Evolutionary conservation across 2,329 filamentous ascomycete genomes (phyloP), one percentile per base, ranked within the genome.

Genomic region (Colletotrichum acutatum): DNA sequence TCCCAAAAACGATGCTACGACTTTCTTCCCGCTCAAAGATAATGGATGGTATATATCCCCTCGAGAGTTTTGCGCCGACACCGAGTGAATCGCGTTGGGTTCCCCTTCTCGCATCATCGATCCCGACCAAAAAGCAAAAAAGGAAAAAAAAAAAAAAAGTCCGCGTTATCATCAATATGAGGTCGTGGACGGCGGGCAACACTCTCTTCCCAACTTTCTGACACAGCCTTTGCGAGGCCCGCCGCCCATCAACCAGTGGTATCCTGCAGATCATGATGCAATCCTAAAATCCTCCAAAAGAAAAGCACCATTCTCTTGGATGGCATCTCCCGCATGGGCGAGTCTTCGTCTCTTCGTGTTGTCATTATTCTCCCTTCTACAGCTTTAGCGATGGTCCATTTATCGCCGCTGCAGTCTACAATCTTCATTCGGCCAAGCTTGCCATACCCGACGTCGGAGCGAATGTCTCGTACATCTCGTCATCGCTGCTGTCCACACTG

Each of bases 401-500:
- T 26, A 56, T 28, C 30, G 52, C 14, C 24, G 59, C 52, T 56
- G 53, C 19, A n/a, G 1, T n/a, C 53, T 53, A 57, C 61, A 26
- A 28, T 34, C 59, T 22, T 74, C 53, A 71, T 61, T 78, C 78
- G 57, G 75, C 77, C 76, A 79, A 77, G 7, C 77, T 77, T 8
- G 80, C 79, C 76, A 82, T 78, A 4, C 81, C 82, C 8, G 79
- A 76, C 66, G 78, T 82, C 3, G 81, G 80, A 5, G 80, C 82
- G 72, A 83, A 84, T 16, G 79, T 83, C 7, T 88, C 87, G 74
- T 89, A 89, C 81, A 89, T 87, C 12, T 86, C 86, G 58, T 91
- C 89, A 64, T 90, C 89, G 68, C 86, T 89, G 74, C 85, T 89
- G 58, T 87, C 87, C 24, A 83, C 84, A 46, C 84, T 85, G 37